These are phyloP conservation scores for Kodamaea derodonti DNA, from an alignment of 1,139 yeast species.

Conservation along the genomic window DNA sequence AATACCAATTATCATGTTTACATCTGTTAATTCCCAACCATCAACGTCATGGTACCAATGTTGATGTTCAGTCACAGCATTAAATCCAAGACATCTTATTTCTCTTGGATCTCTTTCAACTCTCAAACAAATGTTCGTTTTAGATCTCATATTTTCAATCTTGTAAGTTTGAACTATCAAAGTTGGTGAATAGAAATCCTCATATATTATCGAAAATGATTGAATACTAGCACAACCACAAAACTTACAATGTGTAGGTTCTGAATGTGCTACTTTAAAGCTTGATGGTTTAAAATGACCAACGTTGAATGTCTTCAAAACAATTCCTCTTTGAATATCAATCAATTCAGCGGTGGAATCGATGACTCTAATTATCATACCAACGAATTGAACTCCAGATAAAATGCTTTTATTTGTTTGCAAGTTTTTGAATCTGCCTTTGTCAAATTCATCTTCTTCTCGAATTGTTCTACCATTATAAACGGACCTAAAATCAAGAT, in stretches of 20 bases:
- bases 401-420: constrained; percentile 26
- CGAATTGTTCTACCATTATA: constrained; percentile 3
- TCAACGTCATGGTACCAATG: constrained; percentile 64
- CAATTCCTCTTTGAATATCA: constrained; percentile 76
- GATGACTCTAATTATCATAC: constrained; percentile 61
- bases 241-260: constrained; percentile 83
- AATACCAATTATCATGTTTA: constrained; percentile 75
- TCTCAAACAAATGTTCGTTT: constrained; percentile 76
- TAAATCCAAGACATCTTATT: constrained; percentile 83
- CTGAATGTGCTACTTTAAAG: constrained; percentile 70
- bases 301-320: constrained; percentile 50
- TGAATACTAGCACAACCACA: constrained; percentile 86
- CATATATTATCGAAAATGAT: constrained; percentile 68
- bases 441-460: constrained; percentile 1
- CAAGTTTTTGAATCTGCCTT: background rate
- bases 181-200: constrained; percentile 53
- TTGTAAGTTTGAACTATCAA: constrained; percentile 71
- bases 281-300: constrained; percentile 61
- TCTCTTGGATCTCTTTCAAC: constrained; percentile 92
- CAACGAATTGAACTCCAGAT: constrained; percentile 60
- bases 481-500: constrained; percentile 17
- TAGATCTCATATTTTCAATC: constrained; percentile 65
- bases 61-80: constrained; percentile 66
- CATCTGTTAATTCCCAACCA: constrained; percentile 75
- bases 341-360: constrained; percentile 58